A percentile compares a stretch with the other conserved stretches of the same genome.
Conservation (phyloP, 2,329 filamentous ascomycete genomes). For the Diplocarpon rosae region DNA sequence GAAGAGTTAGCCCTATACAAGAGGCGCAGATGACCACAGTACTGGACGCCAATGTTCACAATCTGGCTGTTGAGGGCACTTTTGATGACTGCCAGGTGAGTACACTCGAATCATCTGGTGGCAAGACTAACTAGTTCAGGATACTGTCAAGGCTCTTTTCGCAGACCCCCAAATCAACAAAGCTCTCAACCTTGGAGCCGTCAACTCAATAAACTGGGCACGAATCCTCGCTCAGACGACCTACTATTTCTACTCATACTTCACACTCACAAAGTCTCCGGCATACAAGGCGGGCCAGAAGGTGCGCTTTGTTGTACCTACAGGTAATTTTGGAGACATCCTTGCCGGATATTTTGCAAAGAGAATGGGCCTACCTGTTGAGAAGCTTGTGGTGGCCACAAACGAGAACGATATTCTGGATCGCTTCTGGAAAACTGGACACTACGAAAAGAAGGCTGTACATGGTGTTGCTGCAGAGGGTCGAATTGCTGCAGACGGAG, state of each 20-base stretch:
- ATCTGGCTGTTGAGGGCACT: constrained; percentile 76
- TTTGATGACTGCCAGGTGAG: constrained; percentile 88
- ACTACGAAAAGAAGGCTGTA: constrained; percentile 75
- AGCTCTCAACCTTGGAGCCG: constrained; percentile 74
- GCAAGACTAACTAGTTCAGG: constrained; percentile 33
- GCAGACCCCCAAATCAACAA: constrained; percentile 75
- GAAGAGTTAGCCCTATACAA: constrained; percentile 82
- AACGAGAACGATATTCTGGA: constrained; percentile 97
- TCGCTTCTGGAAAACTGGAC: constrained; percentile 84
- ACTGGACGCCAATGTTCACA: constrained; percentile 83
- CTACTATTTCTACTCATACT: constrained; percentile 96
- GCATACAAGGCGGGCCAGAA: constrained; percentile 54
- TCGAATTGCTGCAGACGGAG: constrained; percentile 43
- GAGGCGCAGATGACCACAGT: constrained; percentile 97
- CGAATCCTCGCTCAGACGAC: constrained; percentile 93
- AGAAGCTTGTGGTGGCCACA: constrained; percentile 85
- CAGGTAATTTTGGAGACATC: constrained; percentile 95
- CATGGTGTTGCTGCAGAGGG: constrained; percentile 45
- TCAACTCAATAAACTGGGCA: constrained; percentile 96
- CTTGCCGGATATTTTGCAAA: constrained; percentile 87
- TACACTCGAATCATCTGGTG: background rate
- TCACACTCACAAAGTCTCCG: constrained; percentile 55
- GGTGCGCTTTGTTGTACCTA: constrained; percentile 80
- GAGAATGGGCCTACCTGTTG: constrained; percentile 76
- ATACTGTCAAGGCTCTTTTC: constrained; percentile 90